A percentile compares a stretch with the other conserved stretches of the same genome.
Conservation (phyloP, 2,329 filamentous ascomycete genomes). For the Claviceps digitariae region DNA sequence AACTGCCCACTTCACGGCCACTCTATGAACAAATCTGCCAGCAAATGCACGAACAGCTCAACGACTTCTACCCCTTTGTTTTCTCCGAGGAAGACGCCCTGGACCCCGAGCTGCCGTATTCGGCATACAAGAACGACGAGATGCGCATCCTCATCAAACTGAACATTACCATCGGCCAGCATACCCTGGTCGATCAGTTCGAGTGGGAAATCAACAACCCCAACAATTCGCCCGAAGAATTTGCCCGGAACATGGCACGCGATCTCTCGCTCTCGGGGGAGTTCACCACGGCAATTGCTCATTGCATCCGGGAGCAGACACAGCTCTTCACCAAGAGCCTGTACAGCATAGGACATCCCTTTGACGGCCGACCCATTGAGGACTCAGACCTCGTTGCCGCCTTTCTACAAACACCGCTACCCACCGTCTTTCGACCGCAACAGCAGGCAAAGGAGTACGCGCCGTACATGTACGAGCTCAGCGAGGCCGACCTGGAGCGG, state of each 20-base stretch:
- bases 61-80: slow-evolving; percentile 86
- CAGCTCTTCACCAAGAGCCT: slow-evolving; percentile 90
- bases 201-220: slow-evolving; percentile 99
- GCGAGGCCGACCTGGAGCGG: slow-evolving; percentile 75
- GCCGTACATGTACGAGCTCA: slow-evolving; percentile 88
- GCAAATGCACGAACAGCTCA: slow-evolving; percentile 78
- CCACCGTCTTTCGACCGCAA: slow-evolving; percentile 74
- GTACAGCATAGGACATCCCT: slow-evolving; percentile 86
- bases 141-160: slow-evolving; percentile 94
- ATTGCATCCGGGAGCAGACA: slow-evolving; percentile 91
- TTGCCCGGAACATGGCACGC: slow-evolving; percentile 75
- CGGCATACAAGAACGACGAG: slow-evolving; percentile 95
- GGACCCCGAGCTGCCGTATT: slow-evolving; percentile 80
- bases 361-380: slow-evolving; percentile 85
- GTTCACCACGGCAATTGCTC: slow-evolving; percentile 93
- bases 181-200: slow-evolving; percentile 91
- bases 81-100: slow-evolving; percentile 82
- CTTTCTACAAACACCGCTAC: slow-evolving; percentile 74
- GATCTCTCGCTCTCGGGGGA: slow-evolving; percentile 88
- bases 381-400: slow-evolving; percentile 78
- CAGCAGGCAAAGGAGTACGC: slow-evolving; percentile 90
- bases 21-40: slow-evolving; percentile 46
- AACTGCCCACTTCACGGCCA: slow-evolving; percentile 54
- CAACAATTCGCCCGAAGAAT: slow-evolving; percentile 85
- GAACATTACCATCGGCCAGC: slow-evolving; percentile 92